These are phyloP conservation scores for Lathyrus aphaca DNA, from an alignment of 306 rosid genomes.

Conservation along the genomic window DNA sequence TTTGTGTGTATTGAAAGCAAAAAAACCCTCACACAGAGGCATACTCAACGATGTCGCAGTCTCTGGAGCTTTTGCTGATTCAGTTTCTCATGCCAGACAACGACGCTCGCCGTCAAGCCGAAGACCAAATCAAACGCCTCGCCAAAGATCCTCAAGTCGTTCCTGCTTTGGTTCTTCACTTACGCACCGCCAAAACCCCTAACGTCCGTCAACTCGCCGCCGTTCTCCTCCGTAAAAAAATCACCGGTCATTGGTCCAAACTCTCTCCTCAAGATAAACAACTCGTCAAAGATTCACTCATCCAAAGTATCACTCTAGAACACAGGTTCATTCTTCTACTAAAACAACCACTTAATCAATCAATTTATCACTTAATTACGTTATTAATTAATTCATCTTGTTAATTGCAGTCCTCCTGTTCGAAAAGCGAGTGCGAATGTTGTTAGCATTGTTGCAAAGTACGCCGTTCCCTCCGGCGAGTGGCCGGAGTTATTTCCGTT, in stretches of 20 bases:
- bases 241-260: conserved; percentile 98
- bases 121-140: conserved; percentile 92
- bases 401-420: conserved; percentile 75
- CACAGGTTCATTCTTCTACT: conserved; percentile 52
- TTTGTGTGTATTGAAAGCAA: conserved; percentile 17
- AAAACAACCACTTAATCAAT: not conserved
- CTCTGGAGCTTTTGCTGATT: conserved; percentile 84
- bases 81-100: conserved; percentile 98
- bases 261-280: conserved; percentile 74
- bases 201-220: conserved; percentile 95
- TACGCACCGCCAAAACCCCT: conserved; percentile 97
- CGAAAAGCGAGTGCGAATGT: conserved; percentile 96
- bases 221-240: conserved; percentile 93
- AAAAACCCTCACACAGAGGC: conserved; percentile 25
- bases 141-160: conserved; percentile 94
- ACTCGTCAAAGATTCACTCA: conserved; percentile 80
- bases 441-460: conserved; percentile 86
- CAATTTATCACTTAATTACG: not conserved
- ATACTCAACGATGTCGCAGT: conserved; percentile 67
- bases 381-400: not conserved
- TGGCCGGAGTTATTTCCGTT: conserved; percentile 97
- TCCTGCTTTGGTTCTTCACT: conserved; percentile 85
- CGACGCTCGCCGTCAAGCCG: conserved; percentile 98
- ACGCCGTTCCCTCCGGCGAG: conserved; percentile 91
- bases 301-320: conserved; percentile 89